Percentiles rank a stretch among this genome's conserved stretches.
phyloP scores from a whole-genome alignment of 768 basidiomycete genomes.

The Boletus sp. region DNA sequence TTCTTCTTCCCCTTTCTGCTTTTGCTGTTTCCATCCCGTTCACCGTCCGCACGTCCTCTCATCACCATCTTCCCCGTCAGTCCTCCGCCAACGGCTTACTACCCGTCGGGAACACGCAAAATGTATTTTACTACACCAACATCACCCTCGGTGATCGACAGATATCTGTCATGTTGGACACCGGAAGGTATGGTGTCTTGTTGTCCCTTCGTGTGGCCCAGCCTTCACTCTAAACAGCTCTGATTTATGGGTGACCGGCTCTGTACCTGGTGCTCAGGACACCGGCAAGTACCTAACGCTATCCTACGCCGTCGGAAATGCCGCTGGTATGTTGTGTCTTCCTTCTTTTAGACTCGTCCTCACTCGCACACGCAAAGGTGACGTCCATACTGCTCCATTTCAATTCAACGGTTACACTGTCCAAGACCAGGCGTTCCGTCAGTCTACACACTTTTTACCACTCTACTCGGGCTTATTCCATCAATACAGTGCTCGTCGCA shows the following conservation, averaged over 20 bases:
- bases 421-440: slow-evolving; percentile 65
- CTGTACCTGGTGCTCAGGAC: slow-evolving; percentile 50
- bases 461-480: not conserved
- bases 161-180: slow-evolving; percentile 67
- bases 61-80: slow-evolving; percentile 21
- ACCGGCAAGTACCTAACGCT: slow-evolving; percentile 56
- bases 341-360: not conserved
- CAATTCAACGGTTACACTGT: slow-evolving; percentile 58
- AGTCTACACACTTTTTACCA: slow-evolving; percentile 21
- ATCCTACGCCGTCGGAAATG: slow-evolving; percentile 68
- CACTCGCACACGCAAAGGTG: slow-evolving; percentile 38
- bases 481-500: slow-evolving; percentile 54
- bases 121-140: slow-evolving; percentile 71
- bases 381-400: slow-evolving; percentile 52
- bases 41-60: slow-evolving; percentile 17
- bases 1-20: slow-evolving; percentile 16
- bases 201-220: not conserved
- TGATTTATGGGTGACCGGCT: slow-evolving; percentile 68
- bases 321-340: slow-evolving; percentile 44
- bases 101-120: slow-evolving; percentile 61
- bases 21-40: slow-evolving; percentile 36
- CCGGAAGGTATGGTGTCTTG: slow-evolving; percentile 59
- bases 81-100: slow-evolving; percentile 30
- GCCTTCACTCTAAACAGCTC: slow-evolving; percentile 43
- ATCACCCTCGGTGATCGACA: slow-evolving; percentile 61